Percentiles rank a stretch among this genome's conserved stretches.
Evolutionary conservation across 169 alveolate genomes (phyloP).

Genomic region (Plasmodium inui): DNA sequence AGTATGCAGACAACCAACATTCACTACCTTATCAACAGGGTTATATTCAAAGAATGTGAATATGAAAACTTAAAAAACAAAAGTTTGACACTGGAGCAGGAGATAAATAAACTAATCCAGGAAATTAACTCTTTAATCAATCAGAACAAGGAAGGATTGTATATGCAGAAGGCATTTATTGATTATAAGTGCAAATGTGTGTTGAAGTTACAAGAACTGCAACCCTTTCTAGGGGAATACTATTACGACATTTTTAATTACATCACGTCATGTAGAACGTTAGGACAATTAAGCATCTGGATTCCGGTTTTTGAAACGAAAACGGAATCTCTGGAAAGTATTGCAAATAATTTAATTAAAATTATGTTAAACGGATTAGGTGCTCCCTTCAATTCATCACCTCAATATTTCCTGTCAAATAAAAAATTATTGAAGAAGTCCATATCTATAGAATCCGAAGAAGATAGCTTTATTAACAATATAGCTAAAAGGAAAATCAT

Average conservation of each 20-base stretch:
- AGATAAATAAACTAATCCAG: conserved; percentile 53
- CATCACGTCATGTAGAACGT: conserved; percentile 72
- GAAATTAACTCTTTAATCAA: conserved; percentile 50
- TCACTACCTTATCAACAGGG: conserved; percentile 67
- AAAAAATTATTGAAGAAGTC: conserved; percentile 29
- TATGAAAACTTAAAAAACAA: conserved; percentile 67
- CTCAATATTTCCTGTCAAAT: conserved; percentile 32
- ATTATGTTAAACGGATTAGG: conserved; percentile 70
- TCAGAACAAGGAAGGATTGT: conserved; percentile 55
- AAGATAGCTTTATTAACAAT: conserved; percentile 45
- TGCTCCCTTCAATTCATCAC: conserved; percentile 59
- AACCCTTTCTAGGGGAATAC: conserved; percentile 48
- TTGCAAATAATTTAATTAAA: conserved; percentile 64
- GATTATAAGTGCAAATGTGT: conserved; percentile 72
- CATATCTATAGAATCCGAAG: conserved; percentile 50
- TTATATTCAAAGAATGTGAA: conserved; percentile 72
- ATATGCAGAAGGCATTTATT: conserved; percentile 65
- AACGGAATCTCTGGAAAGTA: conserved; percentile 40
- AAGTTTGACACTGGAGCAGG: conserved; percentile 62
- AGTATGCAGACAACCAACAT: conserved; percentile 75
- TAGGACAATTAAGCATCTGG: conserved; percentile 75
- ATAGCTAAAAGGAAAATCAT: conserved; percentile 39
- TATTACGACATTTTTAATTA: conserved; percentile 63
- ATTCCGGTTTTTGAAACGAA: conserved; percentile 51
- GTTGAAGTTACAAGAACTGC: conserved; percentile 64